Base-by-base conservation (phyloP, 139 green algal genomes). In the Chlorella sorokiniana region DNA sequence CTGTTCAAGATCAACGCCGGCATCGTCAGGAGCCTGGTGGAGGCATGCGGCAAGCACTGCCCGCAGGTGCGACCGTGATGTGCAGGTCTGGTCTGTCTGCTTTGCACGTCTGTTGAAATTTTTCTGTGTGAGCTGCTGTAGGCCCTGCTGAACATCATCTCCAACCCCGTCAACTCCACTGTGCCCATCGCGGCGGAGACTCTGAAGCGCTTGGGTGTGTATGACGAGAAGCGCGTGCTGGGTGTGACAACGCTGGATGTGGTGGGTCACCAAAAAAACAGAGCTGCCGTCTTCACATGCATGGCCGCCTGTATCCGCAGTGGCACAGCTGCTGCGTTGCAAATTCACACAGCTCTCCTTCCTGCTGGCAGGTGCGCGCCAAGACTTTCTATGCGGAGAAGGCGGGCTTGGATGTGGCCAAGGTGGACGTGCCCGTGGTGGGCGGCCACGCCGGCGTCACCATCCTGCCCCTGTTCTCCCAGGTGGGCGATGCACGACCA, bases 381-480 rank as follows among this genome's bases (percentile, higher is more conserved):
- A 88, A 88, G 84, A 99, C 97, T 67, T 99, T 99, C 91, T 96
- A 97, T 67, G 95, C 96, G n/a, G 85, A 84, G 62, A 86, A 86
- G 69, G 81, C 81, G 35, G 81, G 81, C 42, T 52, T 86, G 20
- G 89, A 97, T 76, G 75, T 98, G 64, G 44, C 22, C 76, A 85
- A 91, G 1, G 95, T 99, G 37, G 95, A 98, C 79, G 91, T 99
- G 68, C 97, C 97, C 9, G 97, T 99, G 40, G 87, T 99, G 31
- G 97, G 97, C 35, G 97, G 97, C 45, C 97, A 99, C 87, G 97
- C 97, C 0, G 97, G 97, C 72, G 87, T 97, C 81, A 99, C 97
- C 86, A 99, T 99, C 89, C 91, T 99, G 82, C 97, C 97, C 1
- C 92, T 99, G 22, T 98, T 99, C 89, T 98, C 92, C 35, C 97